Percentiles rank a stretch among this genome's conserved stretches.
phyloP scores from a whole-genome alignment of 2,329 filamentous ascomycete genomes.

The Fusarium abutilonis region DNA sequence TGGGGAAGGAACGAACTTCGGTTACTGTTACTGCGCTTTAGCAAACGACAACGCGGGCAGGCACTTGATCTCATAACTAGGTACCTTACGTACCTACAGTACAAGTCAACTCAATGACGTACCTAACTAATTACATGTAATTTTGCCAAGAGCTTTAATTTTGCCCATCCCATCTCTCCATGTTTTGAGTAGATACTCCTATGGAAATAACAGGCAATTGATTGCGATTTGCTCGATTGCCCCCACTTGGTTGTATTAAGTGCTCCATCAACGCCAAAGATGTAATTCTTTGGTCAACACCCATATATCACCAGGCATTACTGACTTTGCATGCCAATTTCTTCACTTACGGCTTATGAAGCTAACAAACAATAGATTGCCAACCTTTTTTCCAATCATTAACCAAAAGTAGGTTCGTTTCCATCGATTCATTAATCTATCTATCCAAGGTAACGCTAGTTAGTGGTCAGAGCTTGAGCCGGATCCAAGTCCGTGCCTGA shows the following conservation, averaged over 20 bases:
- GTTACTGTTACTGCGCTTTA: neutral
- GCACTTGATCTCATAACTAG: neutral
- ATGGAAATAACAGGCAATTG: too few relatives aligned
- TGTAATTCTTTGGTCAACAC: neutral
- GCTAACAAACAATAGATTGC: slow-evolving; percentile 23
- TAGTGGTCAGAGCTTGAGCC: slow-evolving; percentile 21
- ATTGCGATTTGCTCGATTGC: neutral
- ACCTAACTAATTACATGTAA: too few relatives aligned
- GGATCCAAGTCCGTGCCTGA: slow-evolving; percentile 42
- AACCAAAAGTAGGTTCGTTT: slow-evolving; percentile 33
- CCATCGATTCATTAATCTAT: slow-evolving; percentile 1
- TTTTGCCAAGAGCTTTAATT: neutral
- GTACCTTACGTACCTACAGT: too few relatives aligned
- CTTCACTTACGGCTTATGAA: neutral
- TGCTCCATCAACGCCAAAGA: neutral
- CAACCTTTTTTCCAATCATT: slow-evolving; percentile 14
- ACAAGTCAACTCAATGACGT: too few relatives aligned
- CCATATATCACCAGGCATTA: neutral
- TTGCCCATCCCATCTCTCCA: neutral
- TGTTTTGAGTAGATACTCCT: too few relatives aligned
- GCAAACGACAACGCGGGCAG: slow-evolving; percentile 1
- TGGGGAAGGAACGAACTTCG: neutral
- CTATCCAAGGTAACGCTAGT: neutral
- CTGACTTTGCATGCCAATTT: neutral
- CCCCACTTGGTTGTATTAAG: neutral